These are phyloP conservation scores for Pelargonium cotyledonis DNA, from an alignment of 441 rosid genomes.

Conservation along the genomic window DNA sequence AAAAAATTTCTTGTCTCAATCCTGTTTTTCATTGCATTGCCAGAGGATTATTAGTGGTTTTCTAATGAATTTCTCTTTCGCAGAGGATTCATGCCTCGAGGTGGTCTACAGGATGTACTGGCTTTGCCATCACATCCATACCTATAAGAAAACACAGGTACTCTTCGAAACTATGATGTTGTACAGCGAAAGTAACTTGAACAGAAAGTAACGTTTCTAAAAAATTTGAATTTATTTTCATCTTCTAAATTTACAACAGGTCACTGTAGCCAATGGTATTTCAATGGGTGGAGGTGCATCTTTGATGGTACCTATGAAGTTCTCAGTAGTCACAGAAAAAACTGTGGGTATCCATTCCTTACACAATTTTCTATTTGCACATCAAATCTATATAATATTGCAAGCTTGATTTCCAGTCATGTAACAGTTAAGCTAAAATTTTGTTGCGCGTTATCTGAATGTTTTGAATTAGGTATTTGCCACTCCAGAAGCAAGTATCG, in stretches of 20 bases:
- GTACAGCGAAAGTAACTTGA: background rate
- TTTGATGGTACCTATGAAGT: slow-evolving; percentile 83
- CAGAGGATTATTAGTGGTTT: background rate
- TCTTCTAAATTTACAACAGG: slow-evolving; percentile 30
- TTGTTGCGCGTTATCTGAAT: slow-evolving; percentile 5
- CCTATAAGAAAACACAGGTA: slow-evolving; percentile 78
- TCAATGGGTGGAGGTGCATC: slow-evolving; percentile 96
- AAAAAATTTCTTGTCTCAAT: background rate
- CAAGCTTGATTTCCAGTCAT: background rate
- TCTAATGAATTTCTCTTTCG: slow-evolving; percentile 16
- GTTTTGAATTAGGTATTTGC: slow-evolving; percentile 54
- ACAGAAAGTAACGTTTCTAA: no score
- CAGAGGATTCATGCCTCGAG: slow-evolving; percentile 87
- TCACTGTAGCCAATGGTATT: slow-evolving; percentile 76
- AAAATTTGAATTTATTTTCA: background rate
- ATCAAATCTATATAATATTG: background rate
- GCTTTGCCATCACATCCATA: slow-evolving; percentile 86
- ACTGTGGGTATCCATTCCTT: slow-evolving; percentile 46
- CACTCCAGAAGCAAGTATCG: slow-evolving; percentile 90
- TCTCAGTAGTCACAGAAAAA: slow-evolving; percentile 85
- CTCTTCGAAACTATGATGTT: background rate
- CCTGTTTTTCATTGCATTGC: background rate
- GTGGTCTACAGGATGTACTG: slow-evolving; percentile 93
- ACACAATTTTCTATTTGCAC: background rate
- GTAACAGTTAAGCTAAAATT: background rate